Evolutionary conservation across 2,329 filamentous ascomycete genomes (phyloP), one percentile per base, ranked within the genome.

Genomic region (Penicillium nordicum): DNA sequence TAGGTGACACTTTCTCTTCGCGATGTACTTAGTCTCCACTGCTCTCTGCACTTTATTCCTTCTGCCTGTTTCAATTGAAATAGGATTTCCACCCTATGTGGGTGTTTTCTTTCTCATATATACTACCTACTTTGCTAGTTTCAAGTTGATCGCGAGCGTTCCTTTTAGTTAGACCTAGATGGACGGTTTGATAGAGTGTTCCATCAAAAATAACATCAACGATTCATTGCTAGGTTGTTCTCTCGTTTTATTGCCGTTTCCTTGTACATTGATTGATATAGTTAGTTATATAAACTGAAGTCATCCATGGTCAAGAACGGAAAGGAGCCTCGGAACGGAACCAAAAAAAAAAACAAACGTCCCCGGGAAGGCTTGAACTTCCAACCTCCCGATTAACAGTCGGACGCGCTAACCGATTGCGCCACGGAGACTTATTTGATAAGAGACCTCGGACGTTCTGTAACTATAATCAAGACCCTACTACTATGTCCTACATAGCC

Each of bases 301-400:
- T 30, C 16, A 18, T 10, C n/a, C n/a, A 10, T 18, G 5, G 12
- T 7, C 12, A 32, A 32, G 5, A 14, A 32, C 30, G 5, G 30
- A 12, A 14, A 8, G 34, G 34, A n/a, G 5, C 7, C 32, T 30
- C 34, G 1, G 8, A n/a, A 36, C 7, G n/a, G 5, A 18, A 4
- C 36, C 8, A n/a, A 37, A 37, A 18, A 45, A 38, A 37, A 37
- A 2, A n/a, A 11, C n/a, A 41, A 52, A 27, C 70, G 69, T 72
- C 69, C 71, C 70, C 66, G 71, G 69, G 69, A 73, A 72, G 70
- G 70, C 70, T 73, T 67, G 70, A 73, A 73, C 70, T 72, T 72
- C 70, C 69, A 71, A 71, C 69, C 68, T 73, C 68, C 62, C 62
- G 64, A 68, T 68, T 70, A 69, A 70, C 67, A 69, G 67, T 68